Evolutionary conservation across 345 rosid species (phyloP), one percentile per base, ranked within the genome.

Genomic region (Eucalyptus pauciflora): DNA sequence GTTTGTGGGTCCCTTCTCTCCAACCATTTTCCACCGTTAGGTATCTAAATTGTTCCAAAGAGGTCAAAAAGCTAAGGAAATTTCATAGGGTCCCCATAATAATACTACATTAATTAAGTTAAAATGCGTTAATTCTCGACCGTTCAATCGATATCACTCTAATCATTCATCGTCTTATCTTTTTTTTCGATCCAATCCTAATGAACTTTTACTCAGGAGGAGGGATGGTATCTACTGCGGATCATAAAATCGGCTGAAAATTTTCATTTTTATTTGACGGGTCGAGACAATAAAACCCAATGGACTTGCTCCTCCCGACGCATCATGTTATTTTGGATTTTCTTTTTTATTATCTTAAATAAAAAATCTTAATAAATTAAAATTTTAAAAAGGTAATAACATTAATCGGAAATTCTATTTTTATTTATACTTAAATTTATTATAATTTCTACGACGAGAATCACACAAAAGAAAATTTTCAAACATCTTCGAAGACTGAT

Each of bases 211-310:
- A 22, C 62, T 64, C 2, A 0, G 0, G 37, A n/a, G 9, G 76
- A n/a, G 9, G 76, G 0, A 64, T 33, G 3, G 5, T n/a, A 14
- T 16, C 0, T 0, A 3, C 2, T 64, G 0, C 0, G 10, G 1
- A 64, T 5, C 7, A 13, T n/a, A 1, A 1, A 64, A 64, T 64
- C 0, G 17, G 20, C 0, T 0, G 6, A 64, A 64, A n/a, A 0
- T n/a, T n/a, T n/a, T 64, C 0, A 64, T 33, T 64, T 64, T n/a
- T n/a, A 64, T n/a, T 64, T n/a, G 1, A 7, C 1, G 2, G 37
- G n/a, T 64, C 4, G 10, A n/a, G 41, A 7, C 0, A 7, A 0
- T 29, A n/a, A 64, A n/a, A 8, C 20, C 1, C 37, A 29, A 13
- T 56, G 12, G 6, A 4, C 1, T 0, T 56, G 6, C 13, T 10